Conservation (phyloP, 768 basidiomycete genomes). For the Suillus variegatus region DNA sequence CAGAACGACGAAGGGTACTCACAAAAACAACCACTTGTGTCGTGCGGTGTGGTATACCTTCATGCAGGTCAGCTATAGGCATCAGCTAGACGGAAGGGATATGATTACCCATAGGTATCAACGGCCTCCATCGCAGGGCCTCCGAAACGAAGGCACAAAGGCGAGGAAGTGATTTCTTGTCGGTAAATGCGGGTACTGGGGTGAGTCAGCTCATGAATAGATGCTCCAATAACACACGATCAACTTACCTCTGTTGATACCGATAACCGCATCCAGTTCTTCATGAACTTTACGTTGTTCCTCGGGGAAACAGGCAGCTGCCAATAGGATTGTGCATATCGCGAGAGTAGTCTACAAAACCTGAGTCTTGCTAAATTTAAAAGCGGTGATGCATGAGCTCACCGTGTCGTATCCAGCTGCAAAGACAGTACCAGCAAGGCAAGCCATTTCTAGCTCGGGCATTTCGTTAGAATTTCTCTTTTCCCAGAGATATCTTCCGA, state of each 20-base stretch:
- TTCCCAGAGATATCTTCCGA: constrained; percentile 56
- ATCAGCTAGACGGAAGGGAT: not conserved
- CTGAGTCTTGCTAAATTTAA: not conserved
- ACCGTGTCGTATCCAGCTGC: constrained; percentile 60
- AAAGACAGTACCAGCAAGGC: constrained; percentile 59
- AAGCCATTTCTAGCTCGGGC: constrained; percentile 54
- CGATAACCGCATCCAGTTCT: constrained; percentile 38
- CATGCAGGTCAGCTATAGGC: not conserved
- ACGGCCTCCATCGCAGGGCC: constrained; percentile 36
- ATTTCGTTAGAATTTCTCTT: constrained; percentile 46
- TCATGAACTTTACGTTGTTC: constrained; percentile 35
- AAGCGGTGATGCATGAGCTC: not conserved
- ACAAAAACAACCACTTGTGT: constrained; percentile 28
- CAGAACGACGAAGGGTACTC: not conserved
- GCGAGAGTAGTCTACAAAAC: constrained; percentile 24
- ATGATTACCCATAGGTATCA: constrained; percentile 29
- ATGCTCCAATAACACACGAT: not conserved
- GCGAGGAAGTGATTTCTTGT: constrained; percentile 34
- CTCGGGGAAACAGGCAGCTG: constrained; percentile 37
- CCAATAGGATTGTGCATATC: constrained; percentile 35
- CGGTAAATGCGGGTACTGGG: constrained; percentile 39
- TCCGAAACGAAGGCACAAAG: constrained; percentile 41
- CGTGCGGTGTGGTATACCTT: constrained; percentile 23
- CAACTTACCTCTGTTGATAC: constrained; percentile 32
- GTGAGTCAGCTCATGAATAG: not conserved